Conservation (phyloP, 768 basidiomycete genomes). For the Psilocybe sp. region DNA sequence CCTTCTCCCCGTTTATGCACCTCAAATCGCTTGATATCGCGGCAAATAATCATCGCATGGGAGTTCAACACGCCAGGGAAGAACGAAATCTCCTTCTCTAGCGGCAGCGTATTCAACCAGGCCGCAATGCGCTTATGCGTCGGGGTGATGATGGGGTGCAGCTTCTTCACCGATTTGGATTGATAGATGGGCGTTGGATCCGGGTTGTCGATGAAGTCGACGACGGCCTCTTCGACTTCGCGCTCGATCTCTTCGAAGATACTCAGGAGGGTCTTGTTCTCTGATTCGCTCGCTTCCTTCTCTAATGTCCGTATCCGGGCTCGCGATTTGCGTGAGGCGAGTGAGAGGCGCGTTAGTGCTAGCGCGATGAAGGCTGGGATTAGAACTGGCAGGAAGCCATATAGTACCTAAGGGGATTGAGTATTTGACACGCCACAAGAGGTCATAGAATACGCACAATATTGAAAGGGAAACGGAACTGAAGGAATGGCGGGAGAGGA, state of each 20-base stretch:
- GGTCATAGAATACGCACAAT: slow-evolving; percentile 42
- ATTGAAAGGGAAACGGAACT: slow-evolving; percentile 66
- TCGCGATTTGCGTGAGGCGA: slow-evolving; percentile 58
- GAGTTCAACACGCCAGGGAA: slow-evolving; percentile 59
- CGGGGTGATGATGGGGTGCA: slow-evolving; percentile 49
- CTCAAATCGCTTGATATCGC: slow-evolving; percentile 62
- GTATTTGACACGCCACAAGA: neutral
- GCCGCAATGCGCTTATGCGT: slow-evolving; percentile 55
- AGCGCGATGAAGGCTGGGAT: slow-evolving; percentile 58
- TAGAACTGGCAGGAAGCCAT: slow-evolving; percentile 59
- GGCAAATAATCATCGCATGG: slow-evolving; percentile 69
- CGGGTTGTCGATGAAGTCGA: slow-evolving; percentile 44
- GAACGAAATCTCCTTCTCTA: slow-evolving; percentile 71
- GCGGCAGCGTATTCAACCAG: slow-evolving; percentile 65
- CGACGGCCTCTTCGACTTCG: slow-evolving; percentile 7
- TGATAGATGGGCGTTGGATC: slow-evolving; percentile 23
- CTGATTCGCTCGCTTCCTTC: slow-evolving; percentile 38
- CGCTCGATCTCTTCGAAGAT: slow-evolving; percentile 22
- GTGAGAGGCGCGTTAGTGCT: slow-evolving; percentile 51
- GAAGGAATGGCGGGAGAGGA: slow-evolving; percentile 47
- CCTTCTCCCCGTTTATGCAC: slow-evolving; percentile 59
- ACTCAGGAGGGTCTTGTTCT: slow-evolving; percentile 48
- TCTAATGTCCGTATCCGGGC: slow-evolving; percentile 66
- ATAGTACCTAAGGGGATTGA: slow-evolving; percentile 40
- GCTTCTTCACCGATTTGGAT: slow-evolving; percentile 15